phyloP scores from a whole-genome alignment of 768 basidiomycete genomes.

The Epithele typhae region DNA sequence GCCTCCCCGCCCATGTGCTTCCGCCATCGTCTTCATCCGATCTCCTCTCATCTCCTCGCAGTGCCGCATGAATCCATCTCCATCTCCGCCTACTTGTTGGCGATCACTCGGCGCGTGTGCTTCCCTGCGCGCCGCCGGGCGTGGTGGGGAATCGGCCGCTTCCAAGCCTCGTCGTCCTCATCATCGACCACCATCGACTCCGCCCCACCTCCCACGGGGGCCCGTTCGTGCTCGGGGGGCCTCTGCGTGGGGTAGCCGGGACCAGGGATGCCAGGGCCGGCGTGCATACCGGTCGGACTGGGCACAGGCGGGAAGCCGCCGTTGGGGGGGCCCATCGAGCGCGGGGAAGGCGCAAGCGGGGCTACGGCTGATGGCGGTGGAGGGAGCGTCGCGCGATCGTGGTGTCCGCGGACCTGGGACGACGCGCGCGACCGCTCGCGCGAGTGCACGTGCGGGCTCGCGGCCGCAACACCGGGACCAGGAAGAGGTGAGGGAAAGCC shows the following conservation, averaged over 20 bases:
- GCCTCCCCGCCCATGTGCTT: too few relatives aligned
- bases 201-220: conserved; percentile 11
- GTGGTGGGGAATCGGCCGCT: conserved; percentile 65
- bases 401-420: background rate
- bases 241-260: conserved; percentile 19
- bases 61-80: too few relatives aligned
- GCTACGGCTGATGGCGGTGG: too few relatives aligned
- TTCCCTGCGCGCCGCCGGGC: conserved; percentile 78
- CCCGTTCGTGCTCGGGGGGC: conserved; percentile 6
- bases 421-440: background rate
- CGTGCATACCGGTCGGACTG: conserved; percentile 23
- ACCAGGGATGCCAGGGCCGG: conserved; percentile 23
- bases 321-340: background rate
- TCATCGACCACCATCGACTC: conserved; percentile 45
- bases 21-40: too few relatives aligned
- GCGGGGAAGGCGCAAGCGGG: background rate
- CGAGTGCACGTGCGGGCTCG: background rate
- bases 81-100: conserved; percentile 25
- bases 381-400: background rate
- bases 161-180: conserved; percentile 68
- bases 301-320: background rate
- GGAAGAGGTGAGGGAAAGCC: background rate
- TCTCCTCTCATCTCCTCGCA: too few relatives aligned
- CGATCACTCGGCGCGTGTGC: conserved; percentile 69
- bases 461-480: background rate